Conservation (phyloP, 371 early-diverging fungal genomes). For the Actinomortierella wolfii region DNA sequence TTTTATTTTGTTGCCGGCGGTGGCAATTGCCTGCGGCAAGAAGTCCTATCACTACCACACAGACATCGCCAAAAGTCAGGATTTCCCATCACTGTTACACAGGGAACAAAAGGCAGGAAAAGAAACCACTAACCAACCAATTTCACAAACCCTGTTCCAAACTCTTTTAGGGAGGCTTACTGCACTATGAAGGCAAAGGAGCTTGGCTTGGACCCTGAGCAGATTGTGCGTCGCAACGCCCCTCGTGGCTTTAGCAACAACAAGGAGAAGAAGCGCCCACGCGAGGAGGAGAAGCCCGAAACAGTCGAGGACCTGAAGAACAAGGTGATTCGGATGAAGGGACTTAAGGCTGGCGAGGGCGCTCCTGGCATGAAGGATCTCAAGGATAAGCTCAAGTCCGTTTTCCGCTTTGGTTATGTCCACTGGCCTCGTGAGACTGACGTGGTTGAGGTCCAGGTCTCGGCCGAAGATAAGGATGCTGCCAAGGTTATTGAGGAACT, state of each 20-base stretch:
- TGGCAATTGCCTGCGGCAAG: neutral
- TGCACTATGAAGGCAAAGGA: slow-evolving; percentile 47
- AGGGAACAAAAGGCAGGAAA: no score
- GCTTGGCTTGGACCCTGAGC: slow-evolving; percentile 41
- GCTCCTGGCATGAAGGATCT: slow-evolving; percentile 31
- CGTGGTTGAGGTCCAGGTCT: slow-evolving; percentile 47
- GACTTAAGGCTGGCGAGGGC: slow-evolving; percentile 37
- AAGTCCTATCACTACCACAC: no score
- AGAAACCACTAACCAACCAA: no score
- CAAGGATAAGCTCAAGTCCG: slow-evolving; percentile 42
- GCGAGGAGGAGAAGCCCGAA: slow-evolving; percentile 32
- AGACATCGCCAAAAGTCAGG: no score
- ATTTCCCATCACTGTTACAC: slow-evolving; percentile 3
- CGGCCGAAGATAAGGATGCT: slow-evolving; percentile 46
- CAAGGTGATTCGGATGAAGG: slow-evolving; percentile 44
- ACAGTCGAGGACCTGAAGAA: slow-evolving; percentile 39
- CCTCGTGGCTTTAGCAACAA: slow-evolving; percentile 27
- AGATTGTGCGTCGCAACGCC: slow-evolving; percentile 8
- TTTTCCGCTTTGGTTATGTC: slow-evolving; percentile 47
- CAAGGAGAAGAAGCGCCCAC: slow-evolving; percentile 34
- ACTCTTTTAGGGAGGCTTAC: slow-evolving; percentile 36
- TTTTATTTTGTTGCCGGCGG: neutral
- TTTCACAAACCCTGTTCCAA: no score
- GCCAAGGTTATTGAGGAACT: slow-evolving; percentile 35
- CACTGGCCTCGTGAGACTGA: slow-evolving; percentile 42